Conservation (phyloP, 2,329 filamentous ascomycete species). For the Xylaria sp. region DNA sequence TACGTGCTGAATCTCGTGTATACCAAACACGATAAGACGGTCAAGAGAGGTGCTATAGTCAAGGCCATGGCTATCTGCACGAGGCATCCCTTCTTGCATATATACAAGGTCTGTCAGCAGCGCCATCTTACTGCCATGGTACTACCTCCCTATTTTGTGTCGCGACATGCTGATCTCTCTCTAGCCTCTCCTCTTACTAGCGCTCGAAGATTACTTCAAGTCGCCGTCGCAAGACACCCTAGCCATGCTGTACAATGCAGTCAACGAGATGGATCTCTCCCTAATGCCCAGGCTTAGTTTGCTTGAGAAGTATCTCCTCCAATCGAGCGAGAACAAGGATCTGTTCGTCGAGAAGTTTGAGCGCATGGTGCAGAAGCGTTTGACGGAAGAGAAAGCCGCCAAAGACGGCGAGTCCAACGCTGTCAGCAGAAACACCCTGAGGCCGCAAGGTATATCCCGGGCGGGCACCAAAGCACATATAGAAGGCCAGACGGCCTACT, state of each 20-base stretch:
- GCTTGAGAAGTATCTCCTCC: conserved; percentile 78
- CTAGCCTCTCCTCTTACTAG: conserved; percentile 79
- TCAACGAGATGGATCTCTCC: conserved; percentile 95
- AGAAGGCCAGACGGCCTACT: conserved; percentile 60
- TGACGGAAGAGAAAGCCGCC: conserved; percentile 57
- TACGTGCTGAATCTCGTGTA: conserved; percentile 98
- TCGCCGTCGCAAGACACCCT: conserved; percentile 83
- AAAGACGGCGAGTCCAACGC: conserved; percentile 41
- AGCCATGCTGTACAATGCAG: conserved; percentile 79
- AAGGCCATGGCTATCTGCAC: conserved; percentile 99
- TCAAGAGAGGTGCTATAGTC: conserved; percentile 88
- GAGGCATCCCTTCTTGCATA: conserved; percentile 92
- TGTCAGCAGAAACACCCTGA: conserved; percentile 44
- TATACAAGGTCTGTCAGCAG: conserved; percentile 71
- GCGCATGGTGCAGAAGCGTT: conserved; percentile 80
- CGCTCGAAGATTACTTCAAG: conserved; percentile 95
- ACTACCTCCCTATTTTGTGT: not conserved
- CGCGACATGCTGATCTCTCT: conserved; percentile 16
- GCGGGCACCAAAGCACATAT: conserved; percentile 59
- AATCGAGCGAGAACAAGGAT: conserved; percentile 89
- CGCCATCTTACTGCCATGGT: conserved; percentile 4
- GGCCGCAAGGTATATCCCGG: conserved; percentile 47
- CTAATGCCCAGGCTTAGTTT: conserved; percentile 80
- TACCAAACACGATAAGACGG: conserved; percentile 91
- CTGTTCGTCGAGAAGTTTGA: conserved; percentile 98